These are phyloP conservation scores for Vaccinium darrowii DNA, from an alignment of 148 eudicot species.

Conservation along the genomic window DNA sequence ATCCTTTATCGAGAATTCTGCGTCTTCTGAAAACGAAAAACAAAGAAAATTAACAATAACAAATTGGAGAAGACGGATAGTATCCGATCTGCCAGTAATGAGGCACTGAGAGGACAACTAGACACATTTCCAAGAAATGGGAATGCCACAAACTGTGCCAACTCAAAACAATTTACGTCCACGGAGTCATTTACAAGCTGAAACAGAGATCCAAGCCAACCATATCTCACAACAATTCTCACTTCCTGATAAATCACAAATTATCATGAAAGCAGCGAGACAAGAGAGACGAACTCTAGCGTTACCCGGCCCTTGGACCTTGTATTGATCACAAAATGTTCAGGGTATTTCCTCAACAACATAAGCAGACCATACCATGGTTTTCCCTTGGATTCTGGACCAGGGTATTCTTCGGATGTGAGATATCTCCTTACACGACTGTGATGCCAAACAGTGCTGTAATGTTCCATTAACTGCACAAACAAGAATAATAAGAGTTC, in stretches of 20 bases:
- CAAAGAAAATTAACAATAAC: neutral
- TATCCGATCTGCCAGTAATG: neutral
- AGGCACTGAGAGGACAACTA: neutral
- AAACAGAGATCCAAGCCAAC: conserved; percentile 4
- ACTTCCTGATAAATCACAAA: conserved; percentile 2
- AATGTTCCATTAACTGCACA: conserved; percentile 74
- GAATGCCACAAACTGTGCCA: neutral
- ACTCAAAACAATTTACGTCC: neutral
- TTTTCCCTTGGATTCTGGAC: conserved; percentile 71
- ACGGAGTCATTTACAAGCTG: neutral
- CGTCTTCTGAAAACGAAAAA: too few species aligned
- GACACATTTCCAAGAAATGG: neutral
- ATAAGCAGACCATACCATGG: conserved; percentile 91
- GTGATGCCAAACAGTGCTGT: conserved; percentile 78
- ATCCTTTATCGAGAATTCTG: too few species aligned
- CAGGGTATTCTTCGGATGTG: conserved; percentile 70
- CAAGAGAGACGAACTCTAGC: conserved; percentile 88
- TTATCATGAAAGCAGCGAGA: conserved; percentile 67
- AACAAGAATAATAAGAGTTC: neutral
- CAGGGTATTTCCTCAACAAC: conserved; percentile 88
- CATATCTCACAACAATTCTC: neutral
- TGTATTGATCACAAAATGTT: conserved; percentile 92
- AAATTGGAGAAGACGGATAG: neutral
- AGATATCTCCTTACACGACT: conserved; percentile 84
- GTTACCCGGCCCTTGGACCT: conserved; percentile 78